phyloP scores from a whole-genome alignment of 345 rosid genomes.

The Anastatica hierochuntica region DNA sequence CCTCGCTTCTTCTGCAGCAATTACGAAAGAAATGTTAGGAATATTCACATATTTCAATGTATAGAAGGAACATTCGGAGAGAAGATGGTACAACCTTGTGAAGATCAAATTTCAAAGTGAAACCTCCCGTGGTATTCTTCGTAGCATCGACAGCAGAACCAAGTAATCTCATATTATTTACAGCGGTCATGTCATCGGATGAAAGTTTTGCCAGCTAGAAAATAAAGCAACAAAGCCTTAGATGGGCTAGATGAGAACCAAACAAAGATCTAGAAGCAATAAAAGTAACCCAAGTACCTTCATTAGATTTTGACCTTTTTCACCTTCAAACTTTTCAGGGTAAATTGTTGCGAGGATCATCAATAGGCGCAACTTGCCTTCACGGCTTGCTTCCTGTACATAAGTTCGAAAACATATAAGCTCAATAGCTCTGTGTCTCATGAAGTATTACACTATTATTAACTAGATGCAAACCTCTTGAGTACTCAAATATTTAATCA shows the following conservation, averaged over 20 bases:
- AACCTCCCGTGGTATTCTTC: slow-evolving; percentile 52
- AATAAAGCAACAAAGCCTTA: slow-evolving; percentile 2
- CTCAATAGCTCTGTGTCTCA: not conserved
- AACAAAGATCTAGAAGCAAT: not conserved
- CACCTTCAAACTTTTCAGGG: slow-evolving; percentile 96
- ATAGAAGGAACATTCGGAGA: not conserved
- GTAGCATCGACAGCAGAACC: slow-evolving; percentile 59
- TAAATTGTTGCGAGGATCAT: slow-evolving; percentile 89
- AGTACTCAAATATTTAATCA: slow-evolving; percentile 68
- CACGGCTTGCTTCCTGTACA: slow-evolving; percentile 81
- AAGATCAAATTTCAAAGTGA: slow-evolving; percentile 84
- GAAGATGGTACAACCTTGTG: slow-evolving; percentile 53
- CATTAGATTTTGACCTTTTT: slow-evolving; percentile 84
- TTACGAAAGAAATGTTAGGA: slow-evolving; percentile 5
- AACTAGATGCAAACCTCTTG: slow-evolving; percentile 48
- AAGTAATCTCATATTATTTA: slow-evolving; percentile 84
- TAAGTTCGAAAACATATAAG: not conserved
- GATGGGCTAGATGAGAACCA: not conserved
- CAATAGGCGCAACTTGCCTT: slow-evolving; percentile 89
- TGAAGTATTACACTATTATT: not conserved
- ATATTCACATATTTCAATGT: not conserved
- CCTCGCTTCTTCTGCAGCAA: slow-evolving; percentile 73
- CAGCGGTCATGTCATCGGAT: slow-evolving; percentile 81
- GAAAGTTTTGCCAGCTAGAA: slow-evolving; percentile 77
- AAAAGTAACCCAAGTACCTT: slow-evolving; percentile 40